Evolutionary conservation across 2,329 filamentous ascomycete genomes (phyloP), one percentile per base, ranked within the genome.

Genomic region (Cercospora zeae-maydis): DNA sequence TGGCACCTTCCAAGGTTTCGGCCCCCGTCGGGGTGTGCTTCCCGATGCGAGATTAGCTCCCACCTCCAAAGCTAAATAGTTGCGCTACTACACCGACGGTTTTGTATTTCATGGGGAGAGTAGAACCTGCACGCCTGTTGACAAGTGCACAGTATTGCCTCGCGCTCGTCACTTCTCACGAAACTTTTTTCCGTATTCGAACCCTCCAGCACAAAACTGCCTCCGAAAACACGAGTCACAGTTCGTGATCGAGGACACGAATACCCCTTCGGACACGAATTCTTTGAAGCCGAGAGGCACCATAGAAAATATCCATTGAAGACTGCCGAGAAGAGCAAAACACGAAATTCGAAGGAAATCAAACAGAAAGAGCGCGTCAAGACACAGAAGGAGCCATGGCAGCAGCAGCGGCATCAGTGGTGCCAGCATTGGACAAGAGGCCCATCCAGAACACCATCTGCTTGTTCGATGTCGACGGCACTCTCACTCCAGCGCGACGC

Each of bases 401-500:
- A 73, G 75, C 79, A 49, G 71, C 75, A 69, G 78, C 78, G 59
- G 77, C 73, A 63, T 75, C 77, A 63, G 68, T 82, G 59, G 90
- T 88, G 79, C 89, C 92, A 61, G 86, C 92, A 66, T 86, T 98
- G 69, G 85, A 88, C 76, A 83, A 93, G 73, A 91, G 95, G 70
- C 91, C 91, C 47, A 81, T 97, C 78, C 91, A 93, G 81, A 92
- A 95, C 83, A 98, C 93, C 68, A 90, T 99, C 78, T 88, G 87
- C 74, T 88, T 99, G 67, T 99, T 99, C 79, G 95, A 99, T 79
- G 95, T 99, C 64, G 95, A 99, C 77, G 91, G 86, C 74, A 97
- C 95, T 31, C 86, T 99, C 70, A 95, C 92, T 14, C 89, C 87
- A 45, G 88, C 95, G 51, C 87, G 95, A 69, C 83, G 84, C 72